Evolutionary conservation across 139 green algal species (phyloP).

Genomic region (Chlorella sp.): DNA sequence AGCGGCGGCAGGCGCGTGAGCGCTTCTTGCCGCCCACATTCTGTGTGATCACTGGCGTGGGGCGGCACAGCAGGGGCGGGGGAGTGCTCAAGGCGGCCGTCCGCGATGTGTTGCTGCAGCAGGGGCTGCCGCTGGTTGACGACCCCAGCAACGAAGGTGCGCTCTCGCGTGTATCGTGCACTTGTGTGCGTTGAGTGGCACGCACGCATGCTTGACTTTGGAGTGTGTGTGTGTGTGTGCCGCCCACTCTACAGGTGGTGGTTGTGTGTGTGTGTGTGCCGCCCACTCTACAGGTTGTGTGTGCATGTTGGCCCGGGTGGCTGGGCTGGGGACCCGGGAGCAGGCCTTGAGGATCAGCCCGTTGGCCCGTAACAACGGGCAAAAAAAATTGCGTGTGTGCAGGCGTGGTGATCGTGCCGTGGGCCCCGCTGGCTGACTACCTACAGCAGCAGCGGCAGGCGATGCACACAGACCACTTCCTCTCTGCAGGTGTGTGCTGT

Average conservation of each 20-base stretch:
- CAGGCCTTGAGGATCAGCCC: no score
- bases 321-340: no score
- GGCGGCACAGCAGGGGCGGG: slow-evolving; percentile 32
- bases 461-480: slow-evolving; percentile 29
- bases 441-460: slow-evolving; percentile 10
- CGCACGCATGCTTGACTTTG: no score
- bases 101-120: slow-evolving; percentile 16
- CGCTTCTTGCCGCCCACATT: neutral
- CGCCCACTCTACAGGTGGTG: no score
- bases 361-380: no score
- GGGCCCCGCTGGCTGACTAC: neutral
- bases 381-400: neutral
- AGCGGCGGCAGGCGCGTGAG: neutral
- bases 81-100: slow-evolving; percentile 33
- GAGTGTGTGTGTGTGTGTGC: no score
- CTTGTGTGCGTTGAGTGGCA: neutral
- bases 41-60: slow-evolving; percentile 24
- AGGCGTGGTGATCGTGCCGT: slow-evolving; percentile 20
- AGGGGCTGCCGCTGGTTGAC: slow-evolving; percentile 4
- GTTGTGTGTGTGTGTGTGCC: no score
- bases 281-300: no score
- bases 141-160: slow-evolving; percentile 27
- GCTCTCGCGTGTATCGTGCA: neutral
- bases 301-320: no score
- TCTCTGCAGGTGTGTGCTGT: neutral